Evolutionary conservation across 2,329 filamentous ascomycete species (phyloP).

Genomic region (Bipolaris victoriae): DNA sequence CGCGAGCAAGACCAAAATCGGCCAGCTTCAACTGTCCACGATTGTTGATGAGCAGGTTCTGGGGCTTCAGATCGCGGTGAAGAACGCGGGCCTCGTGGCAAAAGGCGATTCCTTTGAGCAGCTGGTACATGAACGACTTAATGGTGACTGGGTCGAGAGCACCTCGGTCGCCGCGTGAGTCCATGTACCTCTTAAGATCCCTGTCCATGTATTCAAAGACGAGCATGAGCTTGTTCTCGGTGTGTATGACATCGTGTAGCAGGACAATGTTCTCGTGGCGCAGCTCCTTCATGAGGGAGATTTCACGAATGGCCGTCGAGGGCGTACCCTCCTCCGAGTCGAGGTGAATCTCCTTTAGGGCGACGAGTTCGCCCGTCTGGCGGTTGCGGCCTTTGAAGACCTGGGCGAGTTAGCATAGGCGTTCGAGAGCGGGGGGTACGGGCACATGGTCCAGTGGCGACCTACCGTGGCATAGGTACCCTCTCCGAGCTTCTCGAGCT

Average conservation of each 20-base stretch:
- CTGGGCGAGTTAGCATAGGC: slow-evolving; percentile 56
- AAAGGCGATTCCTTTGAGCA: slow-evolving; percentile 93
- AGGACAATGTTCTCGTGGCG: slow-evolving; percentile 99
- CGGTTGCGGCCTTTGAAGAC: slow-evolving; percentile 98
- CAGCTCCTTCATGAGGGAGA: slow-evolving; percentile 98
- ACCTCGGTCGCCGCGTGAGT: slow-evolving; percentile 85
- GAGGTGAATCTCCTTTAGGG: slow-evolving; percentile 97
- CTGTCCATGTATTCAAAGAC: slow-evolving; percentile 99
- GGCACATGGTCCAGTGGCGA: neutral
- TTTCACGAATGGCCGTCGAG: slow-evolving; percentile 96
- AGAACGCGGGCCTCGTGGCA: slow-evolving; percentile 97
- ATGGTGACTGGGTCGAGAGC: slow-evolving; percentile 88
- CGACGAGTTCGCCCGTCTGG: slow-evolving; percentile 94
- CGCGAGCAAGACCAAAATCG: slow-evolving; percentile 91
- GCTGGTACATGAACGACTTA: slow-evolving; percentile 99
- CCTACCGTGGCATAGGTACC: slow-evolving; percentile 96
- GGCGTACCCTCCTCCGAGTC: slow-evolving; percentile 98
- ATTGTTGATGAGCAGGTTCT: slow-evolving; percentile 93
- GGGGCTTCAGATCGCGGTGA: slow-evolving; percentile 93
- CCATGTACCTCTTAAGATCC: slow-evolving; percentile 99
- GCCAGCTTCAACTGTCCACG: slow-evolving; percentile 90
- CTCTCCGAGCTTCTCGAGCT: slow-evolving; percentile 97
- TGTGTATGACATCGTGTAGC: slow-evolving; percentile 98
- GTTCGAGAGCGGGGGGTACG: too few relatives aligned
- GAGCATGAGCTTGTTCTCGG: slow-evolving; percentile 99